A percentile compares a stretch with the other conserved stretches of the same genome.
phyloP scores from a whole-genome alignment of 2,329 filamentous ascomycete species.

The Diaporthe longicolla region DNA sequence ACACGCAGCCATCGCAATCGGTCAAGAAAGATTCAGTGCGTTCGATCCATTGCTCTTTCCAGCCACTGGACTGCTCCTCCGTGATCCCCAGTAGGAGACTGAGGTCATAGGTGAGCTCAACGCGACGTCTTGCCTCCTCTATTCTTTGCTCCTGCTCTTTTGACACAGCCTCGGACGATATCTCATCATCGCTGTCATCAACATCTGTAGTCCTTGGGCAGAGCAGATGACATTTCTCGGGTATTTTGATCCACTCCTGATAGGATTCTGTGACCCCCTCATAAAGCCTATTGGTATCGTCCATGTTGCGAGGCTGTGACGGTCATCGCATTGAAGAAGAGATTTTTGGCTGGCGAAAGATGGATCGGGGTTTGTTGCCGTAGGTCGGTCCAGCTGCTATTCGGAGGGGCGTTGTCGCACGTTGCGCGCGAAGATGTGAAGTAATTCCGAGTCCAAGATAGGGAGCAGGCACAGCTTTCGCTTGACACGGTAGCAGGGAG shows the following conservation, averaged over 20 bases:
- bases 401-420: background rate
- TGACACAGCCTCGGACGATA: slow-evolving; percentile 62
- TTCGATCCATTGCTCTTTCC: slow-evolving; percentile 71
- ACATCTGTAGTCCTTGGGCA: slow-evolving; percentile 73
- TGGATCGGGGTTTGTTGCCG: background rate
- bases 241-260: slow-evolving; percentile 49
- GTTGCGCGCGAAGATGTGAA: background rate
- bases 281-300: slow-evolving; percentile 47
- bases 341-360: background rate
- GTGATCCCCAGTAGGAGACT: slow-evolving; percentile 78
- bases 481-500: background rate
- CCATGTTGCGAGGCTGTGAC: slow-evolving; percentile 45
- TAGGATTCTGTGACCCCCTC: slow-evolving; percentile 47
- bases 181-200: slow-evolving; percentile 69
- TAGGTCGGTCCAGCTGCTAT: background rate
- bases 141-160: slow-evolving; percentile 69
- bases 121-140: slow-evolving; percentile 66
- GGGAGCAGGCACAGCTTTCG: background rate
- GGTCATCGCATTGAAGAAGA: slow-evolving; percentile 36
- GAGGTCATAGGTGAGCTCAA: slow-evolving; percentile 75
- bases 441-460: background rate
- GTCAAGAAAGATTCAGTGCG: slow-evolving; percentile 72
- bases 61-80: slow-evolving; percentile 70
- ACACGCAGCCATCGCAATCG: slow-evolving; percentile 78
- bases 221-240: slow-evolving; percentile 72